Base-by-base conservation (phyloP, 2,329 filamentous ascomycete genomes). In the Knufia petricola region DNA sequence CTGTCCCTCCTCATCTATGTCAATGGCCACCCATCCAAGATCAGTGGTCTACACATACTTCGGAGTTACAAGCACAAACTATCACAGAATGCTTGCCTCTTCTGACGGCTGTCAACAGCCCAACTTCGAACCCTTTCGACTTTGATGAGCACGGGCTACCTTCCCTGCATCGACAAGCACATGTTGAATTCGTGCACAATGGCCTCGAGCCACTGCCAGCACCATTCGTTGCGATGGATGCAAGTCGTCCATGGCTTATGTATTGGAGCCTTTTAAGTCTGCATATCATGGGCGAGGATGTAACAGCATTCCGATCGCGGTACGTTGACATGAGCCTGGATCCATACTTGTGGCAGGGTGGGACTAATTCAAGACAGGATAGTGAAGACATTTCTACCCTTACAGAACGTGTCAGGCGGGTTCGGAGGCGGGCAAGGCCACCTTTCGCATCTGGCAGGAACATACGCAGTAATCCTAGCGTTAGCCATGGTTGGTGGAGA, bases 341-440 rank as follows among this genome's bases (percentile, higher is more conserved):
- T 43, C 41, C 30, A 15, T 46, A 19, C 17, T 9, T 3, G n/a
- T 30, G 8, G 19, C 13, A n/a, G 17, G 3, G 21, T 32, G 20
- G 3, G 24, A 39, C 32, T 39, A 19, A 47, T 32, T 4, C 23
- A 23, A 13, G 26, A 43, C 57, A 78, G 77, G 41, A 67, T 90
- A 50, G 70, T 85, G 44, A 77, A 81, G 52, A 95, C 89, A 4
- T 82, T 92, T 44, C 75, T 74, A 41, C 79, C 86, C 38, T 82
- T 90, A 67, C 92, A 96, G 68, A 94, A 95, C 65, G 65, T 73
- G 19, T 74, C 74, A 13, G 92, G 92, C 44, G 92, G 92, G 2
- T 95, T 95, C 64, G 92, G 88, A 46, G 92, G 90, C 54, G 89
- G 92, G n/a, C 84, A 88, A 64, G 88, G 90, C 23, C 92, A 96